Conservation (phyloP, 2,329 filamentous ascomycete genomes). For the Aspergillus pseudonomiae region DNA sequence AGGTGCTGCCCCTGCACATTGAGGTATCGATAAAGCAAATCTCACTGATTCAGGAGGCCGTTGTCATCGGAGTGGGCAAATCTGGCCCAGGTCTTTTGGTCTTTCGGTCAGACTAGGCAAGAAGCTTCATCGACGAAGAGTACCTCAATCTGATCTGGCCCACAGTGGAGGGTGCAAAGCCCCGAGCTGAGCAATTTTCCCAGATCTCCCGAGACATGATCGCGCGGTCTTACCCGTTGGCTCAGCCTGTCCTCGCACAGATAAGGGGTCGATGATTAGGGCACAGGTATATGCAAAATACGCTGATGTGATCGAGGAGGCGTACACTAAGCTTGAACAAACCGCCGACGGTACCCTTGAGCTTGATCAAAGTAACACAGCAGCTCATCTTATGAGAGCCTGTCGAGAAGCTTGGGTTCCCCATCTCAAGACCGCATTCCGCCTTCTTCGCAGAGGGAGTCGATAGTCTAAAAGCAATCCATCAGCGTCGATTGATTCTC, state of each 20-base stretch:
- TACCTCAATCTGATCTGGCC: conserved; percentile 44
- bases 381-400: conserved; percentile 34
- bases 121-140: conserved; percentile 31
- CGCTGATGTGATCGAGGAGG: conserved; percentile 44
- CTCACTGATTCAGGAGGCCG: conserved; percentile 34
- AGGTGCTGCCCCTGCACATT: conserved; percentile 37
- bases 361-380: conserved; percentile 35
- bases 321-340: conserved; percentile 27
- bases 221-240: conserved; percentile 36
- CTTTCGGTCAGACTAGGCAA: conserved; percentile 28
- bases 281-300: conserved; percentile 53
- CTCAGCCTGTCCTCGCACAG: conserved; percentile 52
- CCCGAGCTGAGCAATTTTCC: conserved; percentile 46
- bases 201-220: conserved; percentile 50
- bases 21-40: conserved; percentile 37
- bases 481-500: conserved; percentile 48
- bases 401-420: conserved; percentile 35
- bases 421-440: conserved; percentile 31
- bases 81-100: conserved; percentile 33
- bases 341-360: conserved; percentile 31
- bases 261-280: conserved; percentile 59
- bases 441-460: conserved; percentile 52
- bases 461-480: conserved; percentile 52
- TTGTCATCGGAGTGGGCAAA: conserved; percentile 33
- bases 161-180: conserved; percentile 43